phyloP scores from a whole-genome alignment of 768 basidiomycete species.

The Dacryopinax spathularia region DNA sequence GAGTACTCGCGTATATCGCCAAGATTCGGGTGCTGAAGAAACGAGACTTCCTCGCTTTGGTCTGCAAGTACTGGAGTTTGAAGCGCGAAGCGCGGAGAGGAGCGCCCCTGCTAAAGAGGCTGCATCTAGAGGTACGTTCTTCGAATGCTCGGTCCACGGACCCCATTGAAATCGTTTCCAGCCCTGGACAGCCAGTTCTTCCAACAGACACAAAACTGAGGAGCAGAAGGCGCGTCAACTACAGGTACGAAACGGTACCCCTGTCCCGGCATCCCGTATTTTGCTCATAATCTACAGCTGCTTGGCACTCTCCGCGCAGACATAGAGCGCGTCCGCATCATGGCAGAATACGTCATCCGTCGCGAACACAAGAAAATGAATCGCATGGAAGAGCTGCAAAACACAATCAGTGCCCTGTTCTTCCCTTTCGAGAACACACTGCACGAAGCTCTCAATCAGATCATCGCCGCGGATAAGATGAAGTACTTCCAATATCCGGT shows the following conservation, averaged over 20 bases:
- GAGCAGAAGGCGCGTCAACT: slow-evolving; percentile 72
- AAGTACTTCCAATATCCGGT: slow-evolving; percentile 77
- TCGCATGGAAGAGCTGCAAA: slow-evolving; percentile 52
- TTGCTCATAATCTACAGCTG: slow-evolving; percentile 14
- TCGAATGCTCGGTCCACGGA: background rate
- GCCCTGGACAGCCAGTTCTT: slow-evolving; percentile 82
- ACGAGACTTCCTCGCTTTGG: slow-evolving; percentile 52
- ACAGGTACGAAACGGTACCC: slow-evolving; percentile 38
- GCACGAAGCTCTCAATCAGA: slow-evolving; percentile 50
- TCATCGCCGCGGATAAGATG: slow-evolving; percentile 55
- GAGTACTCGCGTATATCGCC: slow-evolving; percentile 58
- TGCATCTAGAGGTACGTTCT: slow-evolving; percentile 64
- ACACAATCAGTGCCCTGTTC: slow-evolving; percentile 45
- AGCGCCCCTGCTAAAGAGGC: slow-evolving; percentile 78
- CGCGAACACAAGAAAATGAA: slow-evolving; percentile 70
- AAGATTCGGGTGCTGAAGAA: slow-evolving; percentile 63
- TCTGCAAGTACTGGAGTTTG: slow-evolving; percentile 93
- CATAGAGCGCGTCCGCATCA: slow-evolving; percentile 51
- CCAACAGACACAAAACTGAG: slow-evolving; percentile 51
- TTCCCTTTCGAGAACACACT: slow-evolving; percentile 53
- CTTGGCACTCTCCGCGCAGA: slow-evolving; percentile 42
- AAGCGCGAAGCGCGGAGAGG: slow-evolving; percentile 88
- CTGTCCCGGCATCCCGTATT: background rate
- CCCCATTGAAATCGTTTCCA: slow-evolving; percentile 10
- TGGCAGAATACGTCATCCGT: slow-evolving; percentile 54